These are phyloP conservation scores for Collybiopsis luxurians DNA, from an alignment of 768 basidiomycete species.

Conservation along the genomic window DNA sequence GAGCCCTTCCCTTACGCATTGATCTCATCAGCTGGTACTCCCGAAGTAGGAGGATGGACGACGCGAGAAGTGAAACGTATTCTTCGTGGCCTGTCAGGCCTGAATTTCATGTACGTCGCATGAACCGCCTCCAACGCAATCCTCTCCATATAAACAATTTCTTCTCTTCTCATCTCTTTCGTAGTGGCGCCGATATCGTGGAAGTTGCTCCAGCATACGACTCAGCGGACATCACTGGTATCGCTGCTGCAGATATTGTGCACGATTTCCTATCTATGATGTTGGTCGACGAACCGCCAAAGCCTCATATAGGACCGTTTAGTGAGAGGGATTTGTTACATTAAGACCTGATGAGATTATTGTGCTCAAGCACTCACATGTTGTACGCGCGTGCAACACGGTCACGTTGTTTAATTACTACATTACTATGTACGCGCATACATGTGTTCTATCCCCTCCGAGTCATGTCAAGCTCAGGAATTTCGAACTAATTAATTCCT, in stretches of 20 bases:
- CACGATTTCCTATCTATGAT: conserved; percentile 45
- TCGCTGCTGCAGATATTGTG: conserved; percentile 41
- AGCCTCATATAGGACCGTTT: conserved; percentile 6
- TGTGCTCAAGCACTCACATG: no score
- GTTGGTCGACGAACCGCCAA: conserved; percentile 22
- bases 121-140: no score
- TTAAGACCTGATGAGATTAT: no score
- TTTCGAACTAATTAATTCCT: no score
- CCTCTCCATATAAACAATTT: neutral
- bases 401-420: no score
- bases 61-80: conserved; percentile 62
- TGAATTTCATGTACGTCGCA: conserved; percentile 67
- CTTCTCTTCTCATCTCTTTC: neutral
- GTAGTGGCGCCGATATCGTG: conserved; percentile 50
- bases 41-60: conserved; percentile 67
- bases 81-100: conserved; percentile 55
- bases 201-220: conserved; percentile 57
- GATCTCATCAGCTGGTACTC: conserved; percentile 50
- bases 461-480: no score
- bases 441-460: no score
- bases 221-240: conserved; percentile 39
- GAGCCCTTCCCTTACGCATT: no score
- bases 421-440: no score
- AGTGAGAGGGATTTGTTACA: conserved; percentile 1
- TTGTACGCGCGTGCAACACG: no score